Evolutionary conservation across 1,139 yeast species (phyloP), one percentile per base, ranked within the genome.

Genomic region (Yamadazyma conglobata): DNA sequence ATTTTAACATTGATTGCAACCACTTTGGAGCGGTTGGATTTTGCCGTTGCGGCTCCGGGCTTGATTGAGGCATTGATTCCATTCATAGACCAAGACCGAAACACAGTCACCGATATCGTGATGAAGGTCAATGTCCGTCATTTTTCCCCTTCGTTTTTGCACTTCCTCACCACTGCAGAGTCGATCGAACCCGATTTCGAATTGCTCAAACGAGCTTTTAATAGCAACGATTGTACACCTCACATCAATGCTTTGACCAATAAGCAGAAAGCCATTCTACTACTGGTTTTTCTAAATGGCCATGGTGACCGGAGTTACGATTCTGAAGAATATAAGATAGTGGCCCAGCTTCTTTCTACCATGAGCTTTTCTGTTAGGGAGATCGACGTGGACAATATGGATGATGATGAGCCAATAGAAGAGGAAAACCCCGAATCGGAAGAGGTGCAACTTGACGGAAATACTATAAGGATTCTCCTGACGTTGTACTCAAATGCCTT

Each of bases 401-500:
- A 40, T 13, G 47, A 44, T 6, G 42, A 34, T n/a, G 39, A 33
- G 2, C 46, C 43, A 14, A 42, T 38, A 5, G 32, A 35, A 12
- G n/a, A n/a, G n/a, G n/a, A n/a, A n/a, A n/a, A n/a, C n/a, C n/a
- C n/a, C n/a, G 19, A 18, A 10, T 10, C 10, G 10, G 19, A 14
- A 20, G 39, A 35, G 5, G 19, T 25, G 26, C 23, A 12, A 10
- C 16, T 10, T 3, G 49, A 41, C 14, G 47, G 43, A 7, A 40
- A 33, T 10, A 38, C 32, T 4, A 46, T 42, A 15, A 41, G 38
- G 5, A 30, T 33, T n/a, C n/a, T 58, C 4, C 40, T 47, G 24
- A 24, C 27, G 10, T 37, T 59, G 11, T 60, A 58, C 33, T 43
- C 60, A 0, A 36, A 51, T 1, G 19, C 32, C 1, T 62, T 60